A percentile compares a stretch with the other conserved stretches of the same genome.
phyloP scores from a whole-genome alignment of 2,329 filamentous ascomycete species.

The Dactylellina drechsleri region DNA sequence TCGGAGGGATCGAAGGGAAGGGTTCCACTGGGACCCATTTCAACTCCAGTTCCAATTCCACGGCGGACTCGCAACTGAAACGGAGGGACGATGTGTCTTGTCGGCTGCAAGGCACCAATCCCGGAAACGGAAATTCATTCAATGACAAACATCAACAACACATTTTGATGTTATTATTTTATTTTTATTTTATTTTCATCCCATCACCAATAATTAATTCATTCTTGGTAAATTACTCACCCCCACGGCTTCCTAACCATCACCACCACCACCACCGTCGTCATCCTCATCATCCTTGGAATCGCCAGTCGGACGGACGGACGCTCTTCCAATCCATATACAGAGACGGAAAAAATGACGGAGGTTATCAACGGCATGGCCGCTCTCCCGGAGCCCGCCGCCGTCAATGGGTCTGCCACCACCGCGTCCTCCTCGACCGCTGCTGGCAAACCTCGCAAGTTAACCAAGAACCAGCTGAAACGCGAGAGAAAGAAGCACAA shows the following conservation, averaged over 20 bases:
- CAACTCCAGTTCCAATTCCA: too few species aligned
- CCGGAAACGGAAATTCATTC: too few species aligned
- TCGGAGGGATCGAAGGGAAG: not conserved
- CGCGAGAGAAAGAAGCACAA: slow-evolving; percentile 94
- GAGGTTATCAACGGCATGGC: slow-evolving; percentile 45
- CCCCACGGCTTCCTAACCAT: too few species aligned
- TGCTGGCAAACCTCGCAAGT: slow-evolving; percentile 66
- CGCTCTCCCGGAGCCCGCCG: slow-evolving; percentile 34
- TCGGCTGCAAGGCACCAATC: slow-evolving; percentile 37
- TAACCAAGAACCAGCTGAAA: slow-evolving; percentile 93
- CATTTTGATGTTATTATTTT: not conserved
- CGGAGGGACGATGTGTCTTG: not conserved
- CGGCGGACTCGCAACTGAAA: too few species aligned
- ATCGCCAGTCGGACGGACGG: not conserved
- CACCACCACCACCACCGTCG: slow-evolving; percentile 9
- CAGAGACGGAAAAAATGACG: slow-evolving; percentile 26
- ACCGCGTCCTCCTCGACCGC: slow-evolving; percentile 41
- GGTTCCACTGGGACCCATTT: too few species aligned
- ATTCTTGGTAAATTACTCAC: not conserved
- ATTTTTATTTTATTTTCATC: not conserved
- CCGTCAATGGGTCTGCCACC: slow-evolving; percentile 30
- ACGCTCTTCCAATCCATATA: not conserved
- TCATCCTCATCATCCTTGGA: slow-evolving; percentile 6
- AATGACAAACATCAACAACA: not conserved
- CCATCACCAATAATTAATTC: not conserved